Evolutionary conservation across 2,329 filamentous ascomycete genomes (phyloP), one percentile per base, ranked within the genome.

Genomic region (Didymella glomerata): DNA sequence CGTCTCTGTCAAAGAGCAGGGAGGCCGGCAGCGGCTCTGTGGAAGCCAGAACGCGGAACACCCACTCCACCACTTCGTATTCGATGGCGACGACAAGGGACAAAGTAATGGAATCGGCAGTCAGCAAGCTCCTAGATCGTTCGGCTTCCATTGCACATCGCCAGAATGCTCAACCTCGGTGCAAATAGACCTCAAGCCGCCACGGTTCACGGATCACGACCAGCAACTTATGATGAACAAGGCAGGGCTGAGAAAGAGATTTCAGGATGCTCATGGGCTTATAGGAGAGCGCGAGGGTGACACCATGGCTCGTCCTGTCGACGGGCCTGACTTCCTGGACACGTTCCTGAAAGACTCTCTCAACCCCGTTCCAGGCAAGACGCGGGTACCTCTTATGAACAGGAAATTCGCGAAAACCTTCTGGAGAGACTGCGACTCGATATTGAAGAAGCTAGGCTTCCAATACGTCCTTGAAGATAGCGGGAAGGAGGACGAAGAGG

Each of bases 341-440:
- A 80, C 80, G 46, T 91, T 90, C 69, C 76, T 90, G 50, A 78
- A 70, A 10, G 88, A 91, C 75, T 81, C 85, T 9, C 74, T 87
- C 55, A 79, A 81, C 44, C 77, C 82, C 20, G 73, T 76, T 7
- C 79, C 82, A 46, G 81, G 80, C 32, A 83, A 81, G 65, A 82
- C 82, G 63, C 75, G 79, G 44, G 87, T 90, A 65, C 83, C 84
- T 5, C 78, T 83, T 8, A 74, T 82, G 16, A 90, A 91, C 68
- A 87, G 88, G 70, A 84, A 85, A 56, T 91, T 89, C 64, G 79
- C 86, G 66, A 80, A 86, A 61, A 84, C 84, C 2, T 89, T 90
- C 71, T 88, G 86, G 10, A 77, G 82, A 41, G 86, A 88, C 48
- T 90, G 87, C 70, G 80, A 82, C 63, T 78, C 81, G 11, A 71